These are phyloP conservation scores for Neopestalotiopsis clavispora DNA, from an alignment of 2,329 filamentous ascomycete species.

Conservation along the genomic window DNA sequence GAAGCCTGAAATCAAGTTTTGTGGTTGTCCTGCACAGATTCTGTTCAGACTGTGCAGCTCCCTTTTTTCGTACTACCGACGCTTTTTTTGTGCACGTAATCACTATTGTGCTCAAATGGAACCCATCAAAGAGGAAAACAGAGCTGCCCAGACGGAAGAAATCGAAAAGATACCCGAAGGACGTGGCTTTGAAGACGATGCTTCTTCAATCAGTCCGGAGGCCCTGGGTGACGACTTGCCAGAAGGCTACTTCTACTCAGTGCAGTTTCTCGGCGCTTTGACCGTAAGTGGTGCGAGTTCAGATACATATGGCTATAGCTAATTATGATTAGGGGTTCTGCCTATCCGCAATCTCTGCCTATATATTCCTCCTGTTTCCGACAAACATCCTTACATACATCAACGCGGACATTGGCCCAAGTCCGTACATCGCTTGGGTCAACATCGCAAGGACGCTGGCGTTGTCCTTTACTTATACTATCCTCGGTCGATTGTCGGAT, in stretches of 20 bases:
- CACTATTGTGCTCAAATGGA: neutral
- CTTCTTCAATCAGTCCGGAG: slow-evolving; percentile 38
- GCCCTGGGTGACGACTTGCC: slow-evolving; percentile 41
- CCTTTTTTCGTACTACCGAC: neutral
- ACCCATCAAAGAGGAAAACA: neutral
- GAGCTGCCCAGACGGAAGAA: neutral
- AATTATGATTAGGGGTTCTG: slow-evolving; percentile 37
- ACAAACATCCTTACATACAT: slow-evolving; percentile 43
- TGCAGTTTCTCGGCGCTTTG: slow-evolving; percentile 38
- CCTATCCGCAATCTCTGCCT: slow-evolving; percentile 41
- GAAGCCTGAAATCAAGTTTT: neutral
- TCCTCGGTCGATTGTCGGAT: slow-evolving; percentile 44
- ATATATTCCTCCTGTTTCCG: slow-evolving; percentile 43
- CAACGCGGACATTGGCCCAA: slow-evolving; percentile 42
- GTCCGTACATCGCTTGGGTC: slow-evolving; percentile 39
- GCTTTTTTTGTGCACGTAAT: too few relatives aligned
- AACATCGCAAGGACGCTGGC: slow-evolving; percentile 41
- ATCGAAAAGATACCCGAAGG: slow-evolving; percentile 46
- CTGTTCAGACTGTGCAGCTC: neutral
- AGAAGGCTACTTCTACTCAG: slow-evolving; percentile 41
- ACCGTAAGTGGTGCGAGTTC: slow-evolving; percentile 29
- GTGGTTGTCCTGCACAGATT: neutral
- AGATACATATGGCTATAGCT: slow-evolving; percentile 15
- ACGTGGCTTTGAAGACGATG: slow-evolving; percentile 42
- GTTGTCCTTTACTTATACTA: slow-evolving; percentile 41